Conservation (phyloP, 2,329 filamentous ascomycete species). For the Aspergillus tanneri region DNA sequence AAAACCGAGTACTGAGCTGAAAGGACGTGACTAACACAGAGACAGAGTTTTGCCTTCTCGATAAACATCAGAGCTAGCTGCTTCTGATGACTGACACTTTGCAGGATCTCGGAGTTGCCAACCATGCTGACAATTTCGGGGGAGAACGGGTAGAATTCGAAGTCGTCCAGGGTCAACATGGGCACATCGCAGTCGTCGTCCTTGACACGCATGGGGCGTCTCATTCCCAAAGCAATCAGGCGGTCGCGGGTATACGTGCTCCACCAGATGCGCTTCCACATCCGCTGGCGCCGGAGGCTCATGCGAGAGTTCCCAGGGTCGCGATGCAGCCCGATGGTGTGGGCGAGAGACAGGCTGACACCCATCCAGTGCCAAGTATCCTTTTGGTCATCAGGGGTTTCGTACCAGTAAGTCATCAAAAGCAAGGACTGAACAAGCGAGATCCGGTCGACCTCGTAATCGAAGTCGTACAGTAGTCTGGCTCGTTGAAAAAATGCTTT, state of each 20-base stretch:
- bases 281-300: constrained; percentile 68
- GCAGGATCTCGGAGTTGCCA: constrained; percentile 66
- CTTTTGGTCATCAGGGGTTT: constrained; percentile 94
- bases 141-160: constrained; percentile 70
- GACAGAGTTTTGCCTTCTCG: constrained; percentile 83
- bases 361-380: constrained; percentile 99
- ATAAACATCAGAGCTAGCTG: constrained; percentile 86
- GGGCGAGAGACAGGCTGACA: constrained; percentile 85
- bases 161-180: constrained; percentile 81
- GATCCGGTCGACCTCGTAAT: constrained; percentile 88
- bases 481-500: constrained; percentile 88
- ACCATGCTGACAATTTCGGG: constrained; percentile 68
- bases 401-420: constrained; percentile 96
- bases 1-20: constrained; percentile 90
- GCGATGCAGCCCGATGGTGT: constrained; percentile 89
- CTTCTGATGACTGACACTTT: constrained; percentile 70
- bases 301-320: constrained; percentile 78
- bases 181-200: constrained; percentile 91
- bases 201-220: constrained; percentile 87
- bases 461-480: constrained; percentile 89
- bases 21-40: constrained; percentile 85
- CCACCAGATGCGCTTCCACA: constrained; percentile 98
- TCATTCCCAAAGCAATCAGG: constrained; percentile 88
- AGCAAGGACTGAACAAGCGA: constrained; percentile 83
- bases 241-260: constrained; percentile 94